Evolutionary conservation across 768 basidiomycete genomes (phyloP), one percentile per base, ranked within the genome.

Genomic region (Krasilnikovozyma curviuscula): DNA sequence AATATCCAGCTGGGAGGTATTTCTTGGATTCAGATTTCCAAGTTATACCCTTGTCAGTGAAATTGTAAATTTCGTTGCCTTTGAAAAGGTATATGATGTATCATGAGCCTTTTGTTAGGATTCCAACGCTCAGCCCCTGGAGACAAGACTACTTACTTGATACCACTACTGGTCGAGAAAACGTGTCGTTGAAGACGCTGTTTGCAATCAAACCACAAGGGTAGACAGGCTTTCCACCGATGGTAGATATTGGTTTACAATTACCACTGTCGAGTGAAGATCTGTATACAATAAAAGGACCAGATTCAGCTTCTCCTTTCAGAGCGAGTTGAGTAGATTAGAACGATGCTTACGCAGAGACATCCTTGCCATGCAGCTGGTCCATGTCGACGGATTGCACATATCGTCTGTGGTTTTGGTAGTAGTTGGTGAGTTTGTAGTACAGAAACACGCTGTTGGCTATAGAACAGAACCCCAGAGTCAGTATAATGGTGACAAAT

Each of bases 201-300:
- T 98, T 98, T 38, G 93, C 93, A 54, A 98, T 91, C 54, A 98
- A 69, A 33, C 93, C 93, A 56, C 93, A 98, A 2, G 93, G 93
- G 59, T 89, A 98, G 61, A 86, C 75, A 8, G 73, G 69, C 58
- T 72, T 75, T 49, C 66, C 66, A 34, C 57, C 62, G 6, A 65
- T 64, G 5, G 69, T 60, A 24, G 59, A 57, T 40, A 91, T 70
- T 3, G 93, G 93, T 63, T 84, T 81, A 72, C 93, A 98, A 59
- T 89, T 78, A 28, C 83, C 75, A 40, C 69, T 65, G 21, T 65
- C 54, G 50, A 69, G 45, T 2, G 19, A 10, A 1, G 21, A 29
- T n/a, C 50, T 52, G 40, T 3, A 16, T 40, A 30, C 14, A 28
- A 31, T 4, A 27, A 35, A 16, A 29, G 41, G 31, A 27, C 19